Percentiles rank a stretch among this genome's conserved stretches.
These are phyloP conservation scores for Plasmodium knowlesi DNA, from an alignment of 169 alveolate species.

Conservation along the genomic window DNA sequence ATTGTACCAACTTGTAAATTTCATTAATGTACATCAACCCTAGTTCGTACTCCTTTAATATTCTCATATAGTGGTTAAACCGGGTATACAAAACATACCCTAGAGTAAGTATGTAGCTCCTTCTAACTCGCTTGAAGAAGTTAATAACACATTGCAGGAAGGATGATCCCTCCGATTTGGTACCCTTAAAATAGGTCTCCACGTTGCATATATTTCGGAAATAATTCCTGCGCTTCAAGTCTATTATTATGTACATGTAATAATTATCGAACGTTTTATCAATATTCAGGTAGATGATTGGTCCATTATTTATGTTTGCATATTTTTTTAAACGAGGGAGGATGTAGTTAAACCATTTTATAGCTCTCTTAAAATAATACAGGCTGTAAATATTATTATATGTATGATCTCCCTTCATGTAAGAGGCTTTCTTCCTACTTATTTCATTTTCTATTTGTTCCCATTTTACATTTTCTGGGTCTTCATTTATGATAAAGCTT, in stretches of 20 bases:
- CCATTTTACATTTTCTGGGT: neutral
- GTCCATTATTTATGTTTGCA: constrained; percentile 52
- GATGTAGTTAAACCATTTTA: constrained; percentile 72
- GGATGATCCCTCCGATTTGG: neutral
- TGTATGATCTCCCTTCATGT: neutral
- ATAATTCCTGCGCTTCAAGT: constrained; percentile 31
- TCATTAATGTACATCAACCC: constrained; percentile 57
- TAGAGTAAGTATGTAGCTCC: constrained; percentile 58
- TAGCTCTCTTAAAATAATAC: constrained; percentile 46
- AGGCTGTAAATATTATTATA: constrained; percentile 33
- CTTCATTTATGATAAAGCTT: neutral
- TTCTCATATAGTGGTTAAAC: constrained; percentile 51
- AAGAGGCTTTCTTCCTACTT: constrained; percentile 5
- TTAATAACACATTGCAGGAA: constrained; percentile 23
- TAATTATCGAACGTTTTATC: constrained; percentile 71
- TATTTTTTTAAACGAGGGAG: constrained; percentile 56
- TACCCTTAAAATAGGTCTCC: neutral
- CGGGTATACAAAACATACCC: constrained; percentile 33
- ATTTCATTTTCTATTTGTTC: constrained; percentile 7
- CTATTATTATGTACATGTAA: constrained; percentile 58
- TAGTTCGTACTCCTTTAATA: constrained; percentile 40
- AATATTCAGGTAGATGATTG: constrained; percentile 61
- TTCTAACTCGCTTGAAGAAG: constrained; percentile 46
- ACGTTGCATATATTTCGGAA: constrained; percentile 35
- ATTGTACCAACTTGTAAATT: constrained; percentile 30